Percentiles rank a stretch among this genome's conserved stretches.
phyloP scores from a whole-genome alignment of 78 protist genomes.

The Protostelium mycophagum region DNA sequence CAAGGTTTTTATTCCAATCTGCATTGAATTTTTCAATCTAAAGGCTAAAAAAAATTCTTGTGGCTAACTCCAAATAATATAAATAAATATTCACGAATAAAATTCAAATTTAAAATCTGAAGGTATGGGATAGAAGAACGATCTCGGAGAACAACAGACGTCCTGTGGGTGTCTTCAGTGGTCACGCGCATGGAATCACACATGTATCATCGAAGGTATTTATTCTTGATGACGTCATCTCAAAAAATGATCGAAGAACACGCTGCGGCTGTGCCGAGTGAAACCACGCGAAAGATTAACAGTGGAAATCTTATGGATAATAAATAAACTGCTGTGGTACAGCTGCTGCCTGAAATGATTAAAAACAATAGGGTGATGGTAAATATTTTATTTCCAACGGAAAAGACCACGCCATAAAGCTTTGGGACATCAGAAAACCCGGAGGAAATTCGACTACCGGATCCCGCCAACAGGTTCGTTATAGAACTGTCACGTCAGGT shows the following conservation, averaged over 20 bases:
- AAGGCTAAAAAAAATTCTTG: too few species aligned
- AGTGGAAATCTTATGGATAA: too few species aligned
- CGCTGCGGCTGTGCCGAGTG: too few species aligned
- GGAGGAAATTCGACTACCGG: too few species aligned
- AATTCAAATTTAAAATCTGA: neutral
- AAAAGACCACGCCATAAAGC: slow-evolving; percentile 75
- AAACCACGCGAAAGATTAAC: too few species aligned
- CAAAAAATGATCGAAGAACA: too few species aligned
- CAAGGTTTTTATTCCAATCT: neutral
- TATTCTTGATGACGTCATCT: too few species aligned
- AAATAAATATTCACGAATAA: too few species aligned
- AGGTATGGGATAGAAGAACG: slow-evolving; percentile 70
- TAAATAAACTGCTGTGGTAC: neutral
- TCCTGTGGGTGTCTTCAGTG: slow-evolving; percentile 60
- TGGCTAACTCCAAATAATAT: too few species aligned
- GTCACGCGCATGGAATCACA: slow-evolving; percentile 70
- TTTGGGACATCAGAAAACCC: slow-evolving; percentile 69
- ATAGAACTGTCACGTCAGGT: neutral
- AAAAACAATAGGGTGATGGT: slow-evolving; percentile 61
- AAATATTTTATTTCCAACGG: slow-evolving; percentile 49
- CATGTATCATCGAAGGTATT: slow-evolving; percentile 40
- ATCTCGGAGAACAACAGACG: neutral
- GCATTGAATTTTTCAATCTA: neutral
- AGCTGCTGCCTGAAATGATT: neutral
- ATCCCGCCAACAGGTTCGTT: neutral